phyloP scores from a whole-genome alignment of 306 rosid genomes.

The Citrullus colocynthis region DNA sequence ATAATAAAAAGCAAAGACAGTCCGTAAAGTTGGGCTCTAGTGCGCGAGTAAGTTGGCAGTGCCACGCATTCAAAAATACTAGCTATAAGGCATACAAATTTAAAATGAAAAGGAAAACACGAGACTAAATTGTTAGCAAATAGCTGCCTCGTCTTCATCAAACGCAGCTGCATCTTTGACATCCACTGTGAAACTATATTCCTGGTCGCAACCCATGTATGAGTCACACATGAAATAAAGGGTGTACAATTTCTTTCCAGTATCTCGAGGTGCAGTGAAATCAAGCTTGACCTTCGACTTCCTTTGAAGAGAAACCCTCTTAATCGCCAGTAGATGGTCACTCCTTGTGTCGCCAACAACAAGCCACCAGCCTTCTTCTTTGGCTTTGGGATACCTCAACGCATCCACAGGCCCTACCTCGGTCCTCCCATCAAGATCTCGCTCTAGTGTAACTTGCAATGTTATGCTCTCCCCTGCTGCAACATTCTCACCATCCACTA shows the following conservation, averaged over 20 bases:
- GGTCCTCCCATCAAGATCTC: slow-evolving; percentile 61
- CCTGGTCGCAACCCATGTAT: slow-evolving; percentile 92
- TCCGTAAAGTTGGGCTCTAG: no score
- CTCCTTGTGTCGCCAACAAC: slow-evolving; percentile 69
- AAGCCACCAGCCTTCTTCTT: slow-evolving; percentile 99
- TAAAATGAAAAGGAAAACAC: no score
- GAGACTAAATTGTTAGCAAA: no score
- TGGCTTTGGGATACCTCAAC: slow-evolving; percentile 65
- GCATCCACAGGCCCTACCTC: slow-evolving; percentile 67
- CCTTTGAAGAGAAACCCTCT: slow-evolving; percentile 60
- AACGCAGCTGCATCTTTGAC: slow-evolving; percentile 38
- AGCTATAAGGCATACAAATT: no score
- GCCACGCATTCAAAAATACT: no score
- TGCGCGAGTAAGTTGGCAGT: no score
- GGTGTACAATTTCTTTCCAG: slow-evolving; percentile 53
- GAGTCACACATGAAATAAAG: slow-evolving; percentile 93
- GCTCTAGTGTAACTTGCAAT: slow-evolving; percentile 55
- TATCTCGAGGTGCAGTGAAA: slow-evolving; percentile 59
- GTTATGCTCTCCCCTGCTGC: slow-evolving; percentile 54
- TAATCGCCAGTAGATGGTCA: slow-evolving; percentile 65
- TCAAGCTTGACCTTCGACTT: slow-evolving; percentile 64
- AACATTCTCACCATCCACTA: slow-evolving; percentile 40
- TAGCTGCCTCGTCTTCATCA: slow-evolving; percentile 14
- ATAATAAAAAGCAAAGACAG: no score
- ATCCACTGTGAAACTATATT: slow-evolving; percentile 51